A percentile compares a stretch with the other conserved stretches of the same genome.
Evolutionary conservation across 352 stramenopile species (phyloP).

Genomic region (Phytopythium kandeliae): DNA sequence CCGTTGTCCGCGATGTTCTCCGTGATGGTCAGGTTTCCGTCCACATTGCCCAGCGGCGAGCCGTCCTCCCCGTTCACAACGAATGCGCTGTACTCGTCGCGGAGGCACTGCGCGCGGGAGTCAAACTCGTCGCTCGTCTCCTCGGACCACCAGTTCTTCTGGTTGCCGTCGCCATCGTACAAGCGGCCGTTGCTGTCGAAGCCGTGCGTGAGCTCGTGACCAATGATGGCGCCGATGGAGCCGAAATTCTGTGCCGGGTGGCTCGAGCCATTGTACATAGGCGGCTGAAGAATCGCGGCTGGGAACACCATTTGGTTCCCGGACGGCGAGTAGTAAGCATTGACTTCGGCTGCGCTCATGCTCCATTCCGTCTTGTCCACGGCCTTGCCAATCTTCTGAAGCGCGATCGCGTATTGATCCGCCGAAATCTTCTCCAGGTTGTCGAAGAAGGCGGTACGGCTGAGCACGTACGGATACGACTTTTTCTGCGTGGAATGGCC

Average conservation of each 20-base stretch:
- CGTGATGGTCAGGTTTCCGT: slow-evolving; percentile 56
- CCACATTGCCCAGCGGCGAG: slow-evolving; percentile 30
- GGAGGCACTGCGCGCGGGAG: slow-evolving; percentile 41
- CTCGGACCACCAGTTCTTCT: slow-evolving; percentile 89
- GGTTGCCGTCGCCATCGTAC: slow-evolving; percentile 82
- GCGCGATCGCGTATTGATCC: slow-evolving; percentile 14
- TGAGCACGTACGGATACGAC: slow-evolving; percentile 22
- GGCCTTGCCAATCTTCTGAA: slow-evolving; percentile 25
- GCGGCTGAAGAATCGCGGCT: slow-evolving; percentile 89
- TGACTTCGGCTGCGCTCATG: slow-evolving; percentile 89
- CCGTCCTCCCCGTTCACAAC: slow-evolving; percentile 24
- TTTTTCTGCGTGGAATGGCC: slow-evolving; percentile 32
- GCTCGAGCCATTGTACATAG: slow-evolving; percentile 83
- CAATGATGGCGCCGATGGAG: slow-evolving; percentile 86
- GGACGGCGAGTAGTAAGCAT: slow-evolving; percentile 72
- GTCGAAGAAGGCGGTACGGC: slow-evolving; percentile 33
- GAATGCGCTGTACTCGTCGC: slow-evolving; percentile 46
- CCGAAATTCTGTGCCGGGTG: slow-evolving; percentile 89
- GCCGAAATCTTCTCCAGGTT: slow-evolving; percentile 39
- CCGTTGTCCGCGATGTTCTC: slow-evolving; percentile 81
- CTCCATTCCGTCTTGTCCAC: slow-evolving; percentile 66
- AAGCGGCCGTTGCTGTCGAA: slow-evolving; percentile 90
- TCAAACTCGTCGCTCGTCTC: slow-evolving; percentile 69
- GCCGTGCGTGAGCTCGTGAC: slow-evolving; percentile 93
- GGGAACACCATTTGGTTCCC: slow-evolving; percentile 92